phyloP scores from a whole-genome alignment of 345 rosid genomes.

The Linum usitatissimum region DNA sequence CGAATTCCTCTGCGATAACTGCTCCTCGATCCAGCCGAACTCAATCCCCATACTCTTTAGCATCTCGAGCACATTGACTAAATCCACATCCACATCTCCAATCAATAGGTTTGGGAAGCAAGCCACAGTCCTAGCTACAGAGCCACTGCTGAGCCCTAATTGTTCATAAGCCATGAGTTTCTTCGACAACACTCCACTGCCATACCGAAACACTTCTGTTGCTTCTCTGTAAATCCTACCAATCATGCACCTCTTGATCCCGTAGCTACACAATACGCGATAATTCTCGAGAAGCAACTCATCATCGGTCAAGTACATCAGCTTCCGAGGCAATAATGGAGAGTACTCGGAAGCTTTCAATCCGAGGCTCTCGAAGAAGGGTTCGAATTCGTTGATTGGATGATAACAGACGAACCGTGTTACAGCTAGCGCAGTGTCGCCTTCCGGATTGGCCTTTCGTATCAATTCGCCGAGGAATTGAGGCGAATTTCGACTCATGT shows the following conservation, averaged over 20 bases:
- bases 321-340: constrained; percentile 34
- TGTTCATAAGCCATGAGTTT: constrained; percentile 50
- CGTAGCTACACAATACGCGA: constrained; percentile 50
- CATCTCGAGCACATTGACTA: constrained; percentile 36
- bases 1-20: constrained; percentile 25
- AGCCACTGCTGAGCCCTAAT: constrained; percentile 40
- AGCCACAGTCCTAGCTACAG: constrained; percentile 33
- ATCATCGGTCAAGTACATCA: constrained; percentile 60
- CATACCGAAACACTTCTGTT: constrained; percentile 37
- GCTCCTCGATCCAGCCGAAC: constrained; percentile 37
- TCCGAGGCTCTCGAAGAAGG: constrained; percentile 78
- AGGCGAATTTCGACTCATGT: constrained; percentile 57
- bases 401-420: constrained; percentile 48
- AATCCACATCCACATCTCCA: constrained; percentile 38
- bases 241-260: constrained; percentile 44
- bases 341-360: constrained; percentile 36
- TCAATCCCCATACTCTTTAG: constrained; percentile 39
- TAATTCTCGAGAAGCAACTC: constrained; percentile 45
- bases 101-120: constrained; percentile 43
- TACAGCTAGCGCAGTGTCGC: constrained; percentile 26
- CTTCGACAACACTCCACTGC: constrained; percentile 34
- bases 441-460: constrained; percentile 23
- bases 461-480: constrained; percentile 31
- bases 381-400: constrained; percentile 85
- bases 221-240: constrained; percentile 54